phyloP scores from a whole-genome alignment of 2,329 filamentous ascomycete genomes.

The Ceratocystis huliohia region DNA sequence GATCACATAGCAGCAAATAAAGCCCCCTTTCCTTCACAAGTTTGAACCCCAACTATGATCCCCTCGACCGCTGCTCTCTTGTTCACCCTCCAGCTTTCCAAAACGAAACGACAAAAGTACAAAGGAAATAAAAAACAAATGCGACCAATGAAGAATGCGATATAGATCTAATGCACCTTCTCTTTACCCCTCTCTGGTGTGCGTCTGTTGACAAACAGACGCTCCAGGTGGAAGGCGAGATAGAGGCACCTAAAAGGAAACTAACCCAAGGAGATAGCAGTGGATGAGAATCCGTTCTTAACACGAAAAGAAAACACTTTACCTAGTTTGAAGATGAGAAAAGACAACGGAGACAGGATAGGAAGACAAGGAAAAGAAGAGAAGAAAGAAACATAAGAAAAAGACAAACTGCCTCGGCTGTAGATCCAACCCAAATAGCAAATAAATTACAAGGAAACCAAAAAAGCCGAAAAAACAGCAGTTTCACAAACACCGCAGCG shows the following conservation, averaged over 20 bases:
- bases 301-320: neutral
- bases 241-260: neutral
- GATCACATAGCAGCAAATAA: too few relatives aligned
- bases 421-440: conserved; percentile 1
- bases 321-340: neutral
- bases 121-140: too few relatives aligned
- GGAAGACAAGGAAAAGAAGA: neutral
- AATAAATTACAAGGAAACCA: conserved; percentile 8
- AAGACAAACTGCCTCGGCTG: neutral
- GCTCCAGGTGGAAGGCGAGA: neutral
- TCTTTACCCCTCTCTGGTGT: neutral
- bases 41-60: too few relatives aligned
- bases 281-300: neutral
- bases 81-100: too few relatives aligned
- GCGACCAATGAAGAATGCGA: too few relatives aligned
- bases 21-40: too few relatives aligned
- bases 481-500: conserved; percentile 14
- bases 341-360: neutral
- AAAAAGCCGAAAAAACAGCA: conserved; percentile 9
- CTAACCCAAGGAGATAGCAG: neutral
- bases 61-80: too few relatives aligned
- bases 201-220: neutral
- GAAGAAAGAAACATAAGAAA: conserved; percentile 7
- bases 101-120: too few relatives aligned
- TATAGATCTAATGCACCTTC: neutral